Evolutionary conservation across 371 early-diverging fungal species (phyloP), one percentile per base, ranked within the genome.

Genomic region (Mucor indicus): DNA sequence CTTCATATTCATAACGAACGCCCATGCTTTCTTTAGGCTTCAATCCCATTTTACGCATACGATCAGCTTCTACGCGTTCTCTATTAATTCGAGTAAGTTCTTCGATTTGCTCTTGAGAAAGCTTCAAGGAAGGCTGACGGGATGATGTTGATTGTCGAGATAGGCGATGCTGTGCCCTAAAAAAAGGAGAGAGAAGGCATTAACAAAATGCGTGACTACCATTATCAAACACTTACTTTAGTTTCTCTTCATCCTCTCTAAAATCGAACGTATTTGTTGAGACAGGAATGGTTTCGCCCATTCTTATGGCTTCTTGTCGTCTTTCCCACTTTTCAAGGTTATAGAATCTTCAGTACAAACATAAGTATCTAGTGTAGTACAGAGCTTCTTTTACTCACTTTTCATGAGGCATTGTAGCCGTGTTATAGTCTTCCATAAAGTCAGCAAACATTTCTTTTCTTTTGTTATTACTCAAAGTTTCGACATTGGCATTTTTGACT

Each of bases 351-450:
- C 38, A 27, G 15, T 17, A 22, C 13, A 43, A 7, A 22, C 5
- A 31, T 27, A 15, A 29, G n/a, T 22, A 22, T 21, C 11, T 22
- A 48, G 13, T 21, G 21, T 45, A 23, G 29, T 52, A 8, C 20
- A 31, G 15, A 52, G 30, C 24, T 27, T 51, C 29, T 31, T 13
- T 8, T 15, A 42, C 75, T 46, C 77, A 79, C 71, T 73, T 77
- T 58, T 74, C 74, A 60, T 87, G 85, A 8, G 89, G 84, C 68
- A 89, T 80, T 0, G 84, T 85, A 11, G 83, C 85, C 15, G 86
- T 87, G 56, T 89, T 89, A 68, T 72, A 89, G 51, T 87, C 89
- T 52, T 89, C 89, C 79, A 85, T 83, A 50, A 84, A 89, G 21
- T 84, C 85, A 11, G 68, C 35, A 57, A 87, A 87, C 46, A 81